Evolutionary conservation across 2,329 filamentous ascomycete species (phyloP).

Genomic region (Alternaria longipes): DNA sequence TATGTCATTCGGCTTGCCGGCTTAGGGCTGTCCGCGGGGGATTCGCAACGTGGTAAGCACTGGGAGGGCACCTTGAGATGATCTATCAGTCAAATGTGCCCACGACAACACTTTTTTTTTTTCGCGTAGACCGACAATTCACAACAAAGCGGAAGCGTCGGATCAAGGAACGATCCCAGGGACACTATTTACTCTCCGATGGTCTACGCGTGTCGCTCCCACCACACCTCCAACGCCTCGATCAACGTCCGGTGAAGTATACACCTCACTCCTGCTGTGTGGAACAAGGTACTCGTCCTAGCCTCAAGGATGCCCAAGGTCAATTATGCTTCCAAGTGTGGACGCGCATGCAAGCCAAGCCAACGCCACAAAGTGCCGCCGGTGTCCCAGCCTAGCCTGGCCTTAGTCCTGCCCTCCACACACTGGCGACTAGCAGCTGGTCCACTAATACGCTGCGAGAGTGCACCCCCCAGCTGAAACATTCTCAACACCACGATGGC

Average conservation of each 20-base stretch:
- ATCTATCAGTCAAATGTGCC: neutral
- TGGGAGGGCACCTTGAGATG: neutral
- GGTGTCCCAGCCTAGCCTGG: constrained; percentile 5
- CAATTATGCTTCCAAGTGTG: constrained; percentile 12
- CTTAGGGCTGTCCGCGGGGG: constrained; percentile 10
- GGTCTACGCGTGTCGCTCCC: neutral
- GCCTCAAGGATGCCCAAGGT: neutral
- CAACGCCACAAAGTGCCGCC: constrained; percentile 7
- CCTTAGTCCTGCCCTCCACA: constrained; percentile 14
- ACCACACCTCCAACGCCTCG: neutral
- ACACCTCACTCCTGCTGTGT: constrained; percentile 12
- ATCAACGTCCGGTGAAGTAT: constrained; percentile 12
- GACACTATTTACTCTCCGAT: constrained; percentile 4
- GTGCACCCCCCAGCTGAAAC: constrained; percentile 40
- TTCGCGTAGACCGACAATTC: neutral
- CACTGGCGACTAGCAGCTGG: constrained; percentile 9
- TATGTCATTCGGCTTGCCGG: constrained; percentile 18
- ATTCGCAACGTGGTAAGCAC: neutral
- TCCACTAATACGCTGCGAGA: constrained; percentile 24
- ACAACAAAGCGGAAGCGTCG: constrained; percentile 13
- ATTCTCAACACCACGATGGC: constrained; percentile 44
- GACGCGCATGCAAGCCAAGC: constrained; percentile 23
- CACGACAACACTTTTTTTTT: neutral
- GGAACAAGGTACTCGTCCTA: constrained; percentile 22
- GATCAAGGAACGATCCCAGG: constrained; percentile 7